Percentiles rank a stretch among this genome's conserved stretches.
Evolutionary conservation across 257 asterid genomes (phyloP).

Genomic region (Thymus quinquecostatus): DNA sequence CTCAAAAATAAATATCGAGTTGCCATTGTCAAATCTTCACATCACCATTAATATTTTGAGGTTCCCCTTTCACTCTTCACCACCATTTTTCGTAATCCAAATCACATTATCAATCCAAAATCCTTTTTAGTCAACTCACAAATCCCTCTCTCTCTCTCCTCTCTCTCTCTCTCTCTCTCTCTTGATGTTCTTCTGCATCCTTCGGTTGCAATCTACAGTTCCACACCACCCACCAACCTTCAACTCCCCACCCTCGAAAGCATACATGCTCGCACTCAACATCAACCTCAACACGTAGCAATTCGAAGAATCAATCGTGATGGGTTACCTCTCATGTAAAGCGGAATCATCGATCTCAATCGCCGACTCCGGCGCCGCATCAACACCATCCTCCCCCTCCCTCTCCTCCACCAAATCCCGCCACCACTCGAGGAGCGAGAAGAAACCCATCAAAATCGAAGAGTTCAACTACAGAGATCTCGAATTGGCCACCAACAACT

Average conservation of each 20-base stretch:
- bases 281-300: not conserved
- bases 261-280: slow-evolving; percentile 16
- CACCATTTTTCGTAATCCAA: not conserved
- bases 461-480: slow-evolving; percentile 79
- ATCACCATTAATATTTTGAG: slow-evolving; percentile 14
- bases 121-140: slow-evolving; percentile 33
- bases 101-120: not conserved
- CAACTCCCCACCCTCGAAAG: not conserved
- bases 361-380: slow-evolving; percentile 38
- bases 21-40: not conserved
- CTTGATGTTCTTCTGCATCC: not conserved
- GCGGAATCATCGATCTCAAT: slow-evolving; percentile 68
- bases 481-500: slow-evolving; percentile 74
- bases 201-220: slow-evolving; percentile 25
- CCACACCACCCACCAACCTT: slow-evolving; percentile 27
- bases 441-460: slow-evolving; percentile 53
- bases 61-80: not conserved
- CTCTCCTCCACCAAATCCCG: slow-evolving; percentile 45
- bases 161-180: no score
- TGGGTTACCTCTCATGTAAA: slow-evolving; percentile 90
- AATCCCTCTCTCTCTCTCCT: slow-evolving; percentile 17
- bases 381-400: slow-evolving; percentile 30
- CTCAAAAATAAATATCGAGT: not conserved
- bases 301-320: slow-evolving; percentile 33
- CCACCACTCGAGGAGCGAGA: slow-evolving; percentile 24